phyloP scores from a whole-genome alignment of 1,139 yeast species.

The Scheffersomyces insectosa region DNA sequence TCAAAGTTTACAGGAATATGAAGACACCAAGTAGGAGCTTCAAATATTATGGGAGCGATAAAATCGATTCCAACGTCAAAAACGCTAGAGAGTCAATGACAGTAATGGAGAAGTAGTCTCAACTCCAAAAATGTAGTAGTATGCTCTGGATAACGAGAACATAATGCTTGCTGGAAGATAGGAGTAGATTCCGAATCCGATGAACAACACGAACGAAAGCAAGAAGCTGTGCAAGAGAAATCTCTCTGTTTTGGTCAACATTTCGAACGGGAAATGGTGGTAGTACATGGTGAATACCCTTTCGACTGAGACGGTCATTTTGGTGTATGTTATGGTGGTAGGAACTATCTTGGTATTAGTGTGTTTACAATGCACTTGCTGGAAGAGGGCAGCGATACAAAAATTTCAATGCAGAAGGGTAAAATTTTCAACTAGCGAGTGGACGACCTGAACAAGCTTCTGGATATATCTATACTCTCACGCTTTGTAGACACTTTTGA shows the following conservation, averaged over 20 bases:
- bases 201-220: slow-evolving; percentile 31
- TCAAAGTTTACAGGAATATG: too few relatives aligned
- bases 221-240: slow-evolving; percentile 29
- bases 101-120: slow-evolving; percentile 7
- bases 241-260: slow-evolving; percentile 41
- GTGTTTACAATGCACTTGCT: too few relatives aligned
- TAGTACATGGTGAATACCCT: slow-evolving; percentile 32
- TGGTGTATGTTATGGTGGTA: background rate
- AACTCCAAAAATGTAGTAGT: slow-evolving; percentile 37
- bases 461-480: too few relatives aligned
- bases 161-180: slow-evolving; percentile 35
- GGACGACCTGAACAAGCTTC: too few relatives aligned
- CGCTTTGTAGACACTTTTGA: too few relatives aligned
- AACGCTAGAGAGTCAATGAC: too few relatives aligned
- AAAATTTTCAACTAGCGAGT: too few relatives aligned
- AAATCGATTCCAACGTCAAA: too few relatives aligned
- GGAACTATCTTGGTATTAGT: background rate
- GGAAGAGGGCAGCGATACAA: too few relatives aligned
- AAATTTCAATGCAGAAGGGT: too few relatives aligned
- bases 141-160: slow-evolving; percentile 32
- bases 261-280: slow-evolving; percentile 38
- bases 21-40: too few relatives aligned
- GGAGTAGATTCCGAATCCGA: slow-evolving; percentile 39
- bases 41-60: too few relatives aligned
- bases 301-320: slow-evolving; percentile 12